Percentiles rank a stretch among this genome's conserved stretches.
Conservation (phyloP, 805 yeast genomes). For the Spathaspora sp. region DNA sequence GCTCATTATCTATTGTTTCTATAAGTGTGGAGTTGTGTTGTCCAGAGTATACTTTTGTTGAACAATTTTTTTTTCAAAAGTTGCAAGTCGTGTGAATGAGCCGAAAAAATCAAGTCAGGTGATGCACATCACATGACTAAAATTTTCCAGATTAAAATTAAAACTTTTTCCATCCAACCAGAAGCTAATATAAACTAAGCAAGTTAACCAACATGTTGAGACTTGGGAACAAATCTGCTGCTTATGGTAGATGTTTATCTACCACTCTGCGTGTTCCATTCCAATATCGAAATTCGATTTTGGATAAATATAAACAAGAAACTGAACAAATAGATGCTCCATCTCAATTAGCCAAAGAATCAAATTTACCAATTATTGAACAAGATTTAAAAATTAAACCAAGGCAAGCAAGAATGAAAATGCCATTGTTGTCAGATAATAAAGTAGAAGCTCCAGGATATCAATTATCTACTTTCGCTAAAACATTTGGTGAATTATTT, state of each 20-base stretch:
- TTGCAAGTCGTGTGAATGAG: background rate
- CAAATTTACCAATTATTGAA: constrained; percentile 34
- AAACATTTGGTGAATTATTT: constrained; percentile 59
- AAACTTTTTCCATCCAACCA: background rate
- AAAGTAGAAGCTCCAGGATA: constrained; percentile 34
- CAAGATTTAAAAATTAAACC: constrained; percentile 33
- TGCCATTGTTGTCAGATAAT: constrained; percentile 38
- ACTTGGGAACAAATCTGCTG: background rate
- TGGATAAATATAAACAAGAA: constrained; percentile 2
- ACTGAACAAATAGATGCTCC: constrained; percentile 22
- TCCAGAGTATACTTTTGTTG: background rate
- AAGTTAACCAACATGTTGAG: background rate
- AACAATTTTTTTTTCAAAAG: background rate
- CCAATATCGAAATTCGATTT: background rate
- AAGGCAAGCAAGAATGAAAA: constrained; percentile 30
- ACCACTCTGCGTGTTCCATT: background rate
- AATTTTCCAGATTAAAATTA: background rate
- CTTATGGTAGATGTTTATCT: background rate
- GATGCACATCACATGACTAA: background rate
- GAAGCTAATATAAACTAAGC: background rate
- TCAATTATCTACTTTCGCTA: constrained; percentile 33
- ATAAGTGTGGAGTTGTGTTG: background rate
- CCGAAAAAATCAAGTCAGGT: background rate
- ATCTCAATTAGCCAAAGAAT: constrained; percentile 33
- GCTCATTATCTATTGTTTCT: constrained; percentile 22